Percentiles rank a stretch among this genome's conserved stretches.
Evolutionary conservation across 345 rosid species (phyloP).

Genomic region (Arabidopsis thaliana): TAIR10.1 NC_003076.8:8247001-8247500

Average conservation of each 20-base stretch:
- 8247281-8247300: not conserved
- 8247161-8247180: slow-evolving; percentile 53
- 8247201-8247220: slow-evolving; percentile 38
- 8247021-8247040: slow-evolving; percentile 49
- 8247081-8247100: not conserved
- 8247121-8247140: no score
- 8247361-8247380: not conserved
- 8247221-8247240: slow-evolving; percentile 60
- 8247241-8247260: not conserved
- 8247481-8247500: slow-evolving; percentile 57
- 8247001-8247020: slow-evolving; percentile 54
- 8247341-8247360: not conserved
- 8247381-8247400: not conserved
- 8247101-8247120: no score
- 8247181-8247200: slow-evolving; percentile 32
- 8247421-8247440: not conserved
- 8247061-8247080: slow-evolving; percentile 50
- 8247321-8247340: not conserved
- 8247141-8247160: slow-evolving; percentile 44
- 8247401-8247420: not conserved
- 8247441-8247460: slow-evolving; percentile 57
- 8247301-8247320: not conserved
- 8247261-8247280: slow-evolving; percentile 2
- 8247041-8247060: slow-evolving; percentile 66
- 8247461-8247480: slow-evolving; percentile 43